A percentile compares a stretch with the other conserved stretches of the same genome.
These are phyloP conservation scores for Allium sativum DNA, from an alignment of 106 monocot species.

Conservation along the genomic window DNA sequence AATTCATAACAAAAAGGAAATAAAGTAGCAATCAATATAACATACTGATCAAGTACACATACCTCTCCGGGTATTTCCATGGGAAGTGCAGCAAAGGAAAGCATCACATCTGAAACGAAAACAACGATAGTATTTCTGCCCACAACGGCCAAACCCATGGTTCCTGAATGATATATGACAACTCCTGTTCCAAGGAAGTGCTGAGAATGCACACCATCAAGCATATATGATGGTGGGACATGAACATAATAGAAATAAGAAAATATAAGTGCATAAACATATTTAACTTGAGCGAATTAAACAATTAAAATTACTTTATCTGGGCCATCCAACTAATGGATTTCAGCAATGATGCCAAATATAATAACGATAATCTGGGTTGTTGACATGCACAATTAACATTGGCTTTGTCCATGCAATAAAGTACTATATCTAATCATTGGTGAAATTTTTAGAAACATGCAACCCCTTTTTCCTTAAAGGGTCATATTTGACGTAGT, in stretches of 20 bases:
- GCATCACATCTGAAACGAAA: slow-evolving; percentile 78
- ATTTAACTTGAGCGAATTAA: no score
- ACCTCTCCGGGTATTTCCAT: slow-evolving; percentile 98
- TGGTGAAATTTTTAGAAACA: no score
- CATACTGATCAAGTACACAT: slow-evolving; percentile 1
- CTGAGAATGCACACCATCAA: slow-evolving; percentile 92
- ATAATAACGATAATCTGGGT: no score
- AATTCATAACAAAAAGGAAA: no score
- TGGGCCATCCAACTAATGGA: neutral
- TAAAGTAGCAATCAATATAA: slow-evolving; percentile 2
- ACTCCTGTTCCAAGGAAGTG: slow-evolving; percentile 89
- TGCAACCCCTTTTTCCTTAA: no score
- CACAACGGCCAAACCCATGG: slow-evolving; percentile 71
- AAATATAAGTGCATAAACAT: neutral
- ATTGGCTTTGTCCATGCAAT: no score
- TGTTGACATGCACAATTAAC: no score
- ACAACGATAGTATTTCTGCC: slow-evolving; percentile 83
- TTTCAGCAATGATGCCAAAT: neutral
- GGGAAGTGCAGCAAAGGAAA: slow-evolving; percentile 93
- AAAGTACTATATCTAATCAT: no score
- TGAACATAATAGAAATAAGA: slow-evolving; percentile 41
- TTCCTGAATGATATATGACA: slow-evolving; percentile 75
- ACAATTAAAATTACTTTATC: neutral
- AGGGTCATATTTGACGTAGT: no score
- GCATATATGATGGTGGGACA: slow-evolving; percentile 89